A percentile compares a stretch with the other conserved stretches of the same genome.
These are phyloP conservation scores for Crepidotus sp. DNA, from an alignment of 1,284 basidiomycete genomes.

Conservation along the genomic window DNA sequence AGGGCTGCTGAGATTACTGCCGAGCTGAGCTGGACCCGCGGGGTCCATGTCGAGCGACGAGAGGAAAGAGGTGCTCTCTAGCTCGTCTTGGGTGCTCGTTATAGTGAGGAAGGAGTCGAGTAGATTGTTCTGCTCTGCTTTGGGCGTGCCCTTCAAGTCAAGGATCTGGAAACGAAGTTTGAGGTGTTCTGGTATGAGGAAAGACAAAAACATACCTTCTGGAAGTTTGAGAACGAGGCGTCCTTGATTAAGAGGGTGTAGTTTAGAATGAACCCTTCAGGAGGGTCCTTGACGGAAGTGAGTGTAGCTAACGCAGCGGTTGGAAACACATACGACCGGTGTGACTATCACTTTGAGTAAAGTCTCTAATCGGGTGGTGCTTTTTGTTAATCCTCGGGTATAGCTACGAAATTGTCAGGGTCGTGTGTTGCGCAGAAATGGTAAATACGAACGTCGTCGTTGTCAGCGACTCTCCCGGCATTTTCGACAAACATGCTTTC, in stretches of 20 bases:
- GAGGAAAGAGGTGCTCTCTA: conserved; percentile 84
- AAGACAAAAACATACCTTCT: conserved; percentile 60
- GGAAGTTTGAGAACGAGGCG: conserved; percentile 90
- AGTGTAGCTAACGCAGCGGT: conserved; percentile 7
- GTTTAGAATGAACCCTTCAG: conserved; percentile 88
- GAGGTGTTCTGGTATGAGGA: not conserved
- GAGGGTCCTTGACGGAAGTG: conserved; percentile 54
- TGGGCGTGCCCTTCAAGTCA: conserved; percentile 89
- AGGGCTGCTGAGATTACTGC: conserved; percentile 47
- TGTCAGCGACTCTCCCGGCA: conserved; percentile 63
- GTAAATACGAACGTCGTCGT: conserved; percentile 41
- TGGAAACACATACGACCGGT: conserved; percentile 55
- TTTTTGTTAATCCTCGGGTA: conserved; percentile 72
- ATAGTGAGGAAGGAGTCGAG: conserved; percentile 87
- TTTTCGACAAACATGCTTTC: conserved; percentile 74
- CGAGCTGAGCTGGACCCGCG: conserved; percentile 32
- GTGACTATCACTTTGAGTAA: conserved; percentile 91
- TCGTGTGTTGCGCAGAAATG: conserved; percentile 2
- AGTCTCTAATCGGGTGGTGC: conserved; percentile 76
- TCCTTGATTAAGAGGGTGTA: conserved; percentile 90
- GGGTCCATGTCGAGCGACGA: conserved; percentile 93
- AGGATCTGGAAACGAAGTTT: conserved; percentile 53
- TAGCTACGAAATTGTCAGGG: conserved; percentile 44
- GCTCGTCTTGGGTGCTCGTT: conserved; percentile 80
- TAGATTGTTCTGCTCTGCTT: conserved; percentile 79